These are phyloP conservation scores for Cercospora sp. DNA, from an alignment of 2,329 filamentous ascomycete genomes.

Conservation along the genomic window DNA sequence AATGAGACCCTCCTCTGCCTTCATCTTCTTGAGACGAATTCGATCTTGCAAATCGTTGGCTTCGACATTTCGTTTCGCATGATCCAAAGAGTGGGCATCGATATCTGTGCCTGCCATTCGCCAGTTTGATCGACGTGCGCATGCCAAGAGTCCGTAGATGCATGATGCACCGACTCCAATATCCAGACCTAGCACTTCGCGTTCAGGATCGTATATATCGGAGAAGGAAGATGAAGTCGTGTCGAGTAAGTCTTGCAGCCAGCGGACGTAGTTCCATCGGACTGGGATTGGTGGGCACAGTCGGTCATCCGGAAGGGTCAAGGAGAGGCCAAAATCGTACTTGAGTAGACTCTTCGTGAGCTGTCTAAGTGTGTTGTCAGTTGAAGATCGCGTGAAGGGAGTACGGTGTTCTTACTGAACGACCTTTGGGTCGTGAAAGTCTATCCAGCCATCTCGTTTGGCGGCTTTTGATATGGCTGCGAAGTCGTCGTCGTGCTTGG, in stretches of 20 bases:
- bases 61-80: conserved; percentile 66
- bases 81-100: conserved; percentile 67
- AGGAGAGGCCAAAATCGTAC: conserved; percentile 68
- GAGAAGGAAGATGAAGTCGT: conserved; percentile 58
- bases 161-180: conserved; percentile 84
- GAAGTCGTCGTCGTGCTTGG: conserved; percentile 60
- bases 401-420: conserved; percentile 59
- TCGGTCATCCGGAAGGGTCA: conserved; percentile 73
- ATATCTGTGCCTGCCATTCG: conserved; percentile 61
- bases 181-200: conserved; percentile 59
- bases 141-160: conserved; percentile 85
- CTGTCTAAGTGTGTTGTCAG: conserved; percentile 39
- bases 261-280: conserved; percentile 81
- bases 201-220: conserved; percentile 48
- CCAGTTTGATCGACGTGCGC: conserved; percentile 68
- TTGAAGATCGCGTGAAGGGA: conserved; percentile 56
- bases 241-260: conserved; percentile 81
- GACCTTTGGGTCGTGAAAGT: conserved; percentile 77
- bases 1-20: conserved; percentile 57
- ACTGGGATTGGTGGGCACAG: conserved; percentile 78
- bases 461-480: conserved; percentile 49
- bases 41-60: conserved; percentile 64
- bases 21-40: conserved; percentile 65
- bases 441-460: conserved; percentile 58
- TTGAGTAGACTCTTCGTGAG: conserved; percentile 78